These are phyloP conservation scores for Forsythia suspensa DNA, from an alignment of 257 asterid species.

Conservation along the genomic window DNA sequence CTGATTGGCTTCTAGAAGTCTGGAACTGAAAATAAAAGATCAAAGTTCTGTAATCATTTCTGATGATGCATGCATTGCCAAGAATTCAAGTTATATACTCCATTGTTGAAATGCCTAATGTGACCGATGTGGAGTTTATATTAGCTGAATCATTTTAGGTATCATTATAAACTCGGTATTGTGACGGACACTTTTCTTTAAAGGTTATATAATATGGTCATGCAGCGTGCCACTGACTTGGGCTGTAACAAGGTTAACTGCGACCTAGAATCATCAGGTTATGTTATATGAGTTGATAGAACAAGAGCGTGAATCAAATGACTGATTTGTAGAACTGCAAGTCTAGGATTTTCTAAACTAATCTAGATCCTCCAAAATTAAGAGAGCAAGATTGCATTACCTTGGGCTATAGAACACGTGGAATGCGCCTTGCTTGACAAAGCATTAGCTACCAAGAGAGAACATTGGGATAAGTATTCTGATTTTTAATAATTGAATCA, in stretches of 20 bases:
- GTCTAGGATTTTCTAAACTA: conserved; percentile 5
- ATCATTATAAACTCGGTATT: not conserved
- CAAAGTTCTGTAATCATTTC: not conserved
- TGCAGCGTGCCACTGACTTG: not conserved
- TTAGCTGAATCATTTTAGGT: conserved; percentile 2
- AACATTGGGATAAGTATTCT: conserved; percentile 65
- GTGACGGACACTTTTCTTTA: not conserved
- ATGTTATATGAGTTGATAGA: too few species aligned
- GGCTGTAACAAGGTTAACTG: too few species aligned
- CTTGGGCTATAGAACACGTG: conserved; percentile 83
- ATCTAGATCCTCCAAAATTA: conserved; percentile 13
- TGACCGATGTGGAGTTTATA: not conserved
- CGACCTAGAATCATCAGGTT: not conserved
- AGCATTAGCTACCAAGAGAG: conserved; percentile 76
- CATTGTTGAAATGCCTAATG: not conserved
- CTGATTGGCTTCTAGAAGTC: not conserved
- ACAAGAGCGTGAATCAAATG: too few species aligned
- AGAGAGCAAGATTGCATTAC: conserved; percentile 35
- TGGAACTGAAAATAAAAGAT: not conserved
- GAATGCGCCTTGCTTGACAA: conserved; percentile 52
- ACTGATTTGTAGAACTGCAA: not conserved
- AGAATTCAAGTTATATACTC: not conserved
- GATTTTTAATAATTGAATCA: conserved; percentile 75
- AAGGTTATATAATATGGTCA: not conserved
- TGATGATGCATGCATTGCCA: conserved; percentile 7